Base-by-base conservation (phyloP, 169 alveolate genomes). In the Cryptosporidium felis region DNA sequence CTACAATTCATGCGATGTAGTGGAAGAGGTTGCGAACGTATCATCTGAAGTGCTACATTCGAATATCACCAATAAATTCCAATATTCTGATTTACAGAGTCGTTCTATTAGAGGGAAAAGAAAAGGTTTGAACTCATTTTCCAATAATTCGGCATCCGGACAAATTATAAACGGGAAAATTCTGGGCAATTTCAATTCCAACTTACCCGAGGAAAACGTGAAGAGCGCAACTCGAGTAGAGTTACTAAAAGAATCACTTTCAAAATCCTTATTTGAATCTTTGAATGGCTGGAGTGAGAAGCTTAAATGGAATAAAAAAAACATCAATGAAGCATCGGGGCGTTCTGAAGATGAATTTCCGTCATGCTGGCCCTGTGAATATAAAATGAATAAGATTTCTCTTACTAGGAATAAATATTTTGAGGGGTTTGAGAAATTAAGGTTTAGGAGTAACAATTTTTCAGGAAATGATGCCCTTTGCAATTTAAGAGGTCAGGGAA, bases 301-400 rank as follows among this genome's bases (percentile, higher is more conserved):
- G 59, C 59, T 65, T 65, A 65, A 23, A 4, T 4, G 28, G 14
- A n/a, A 14, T 44, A 44, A 44, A 44, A 14, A 44, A 44, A n/a
- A 14, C 12, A 44, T n/a, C 12, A 44, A n/a, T 14, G 12, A 44
- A 56, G 10, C 63, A 8, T 56, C 45, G 12, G 16, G n/a, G 3
- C 28, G 38, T 0, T 18, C 32, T 8, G 36, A 12, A 9, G 38
- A 46, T 9, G 34, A 30, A 23, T 42, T 74, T 10, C 85, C 85
- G 32, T 74, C 85, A 10, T 53, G 65, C 14, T 74, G 85, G 85
- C 85, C 85, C n/a, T 41, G 14, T n/a, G 56, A 74, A 14, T 74
- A 74, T 74, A 21, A 45, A 41, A 44, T 53, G 60, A 16, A 36
- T 18, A 28, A 38, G 26, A 21, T 74, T 74, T 14, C 41, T 36